phyloP scores from a whole-genome alignment of 495 filamentous ascomycete species.

The Talaromyces nanjingensis region DNA sequence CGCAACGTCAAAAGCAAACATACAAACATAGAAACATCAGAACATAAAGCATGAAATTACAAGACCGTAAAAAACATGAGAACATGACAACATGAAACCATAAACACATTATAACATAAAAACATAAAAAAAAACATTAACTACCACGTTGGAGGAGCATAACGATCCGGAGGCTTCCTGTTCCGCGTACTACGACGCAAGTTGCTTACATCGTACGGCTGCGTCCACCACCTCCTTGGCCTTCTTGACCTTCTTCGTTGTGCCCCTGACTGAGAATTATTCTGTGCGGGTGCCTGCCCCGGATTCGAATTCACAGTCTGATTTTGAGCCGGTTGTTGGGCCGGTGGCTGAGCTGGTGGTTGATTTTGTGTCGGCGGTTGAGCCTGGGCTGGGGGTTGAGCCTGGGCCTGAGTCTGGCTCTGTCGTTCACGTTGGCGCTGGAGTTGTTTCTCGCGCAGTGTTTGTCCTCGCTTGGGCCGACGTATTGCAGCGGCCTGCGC shows the following conservation, averaged over 20 bases:
- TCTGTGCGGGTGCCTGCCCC: background rate
- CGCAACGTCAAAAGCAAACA: constrained; percentile 21
- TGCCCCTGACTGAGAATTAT: background rate
- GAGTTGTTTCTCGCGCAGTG: background rate
- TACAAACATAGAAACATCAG: background rate
- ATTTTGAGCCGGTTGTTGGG: background rate
- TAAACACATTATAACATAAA: background rate
- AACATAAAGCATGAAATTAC: background rate
- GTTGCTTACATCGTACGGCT: background rate
- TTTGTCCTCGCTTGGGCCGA: background rate
- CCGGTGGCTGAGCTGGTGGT: background rate
- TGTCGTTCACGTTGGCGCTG: background rate
- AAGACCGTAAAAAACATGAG: background rate
- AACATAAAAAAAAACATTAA: background rate
- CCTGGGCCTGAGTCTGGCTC: background rate
- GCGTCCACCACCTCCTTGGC: background rate
- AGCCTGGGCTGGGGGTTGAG: background rate
- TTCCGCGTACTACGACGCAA: background rate
- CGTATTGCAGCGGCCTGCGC: background rate
- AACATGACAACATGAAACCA: no score
- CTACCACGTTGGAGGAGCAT: background rate
- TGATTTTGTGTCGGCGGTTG: background rate
- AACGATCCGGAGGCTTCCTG: constrained; percentile 1
- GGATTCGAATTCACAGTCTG: background rate
- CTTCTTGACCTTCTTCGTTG: background rate